Percentiles rank a stretch among this genome's conserved stretches.
These are phyloP conservation scores for Chalciporus pseudorubinellus DNA, from an alignment of 768 basidiomycete genomes.

Conservation along the genomic window DNA sequence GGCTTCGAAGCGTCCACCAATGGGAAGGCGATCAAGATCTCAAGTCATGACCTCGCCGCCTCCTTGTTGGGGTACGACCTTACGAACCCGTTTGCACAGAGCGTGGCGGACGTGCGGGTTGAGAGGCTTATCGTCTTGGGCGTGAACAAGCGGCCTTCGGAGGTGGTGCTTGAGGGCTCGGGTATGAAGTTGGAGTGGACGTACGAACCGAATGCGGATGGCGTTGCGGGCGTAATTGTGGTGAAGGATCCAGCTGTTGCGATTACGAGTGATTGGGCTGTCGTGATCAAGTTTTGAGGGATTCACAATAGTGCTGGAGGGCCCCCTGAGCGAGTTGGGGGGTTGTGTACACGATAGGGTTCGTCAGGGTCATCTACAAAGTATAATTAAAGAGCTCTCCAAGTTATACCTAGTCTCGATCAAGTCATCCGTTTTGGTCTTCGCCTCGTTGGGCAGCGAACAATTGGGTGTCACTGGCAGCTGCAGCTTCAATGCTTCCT, in stretches of 20 bases:
- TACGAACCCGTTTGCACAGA: conserved; percentile 66
- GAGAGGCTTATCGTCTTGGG: conserved; percentile 84
- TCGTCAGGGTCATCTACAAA: neutral
- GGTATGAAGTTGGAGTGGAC: conserved; percentile 62
- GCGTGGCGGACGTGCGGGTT: conserved; percentile 63
- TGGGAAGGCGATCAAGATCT: conserved; percentile 42
- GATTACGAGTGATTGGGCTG: conserved; percentile 63
- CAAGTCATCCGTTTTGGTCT: too few species aligned
- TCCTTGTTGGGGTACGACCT: conserved; percentile 56
- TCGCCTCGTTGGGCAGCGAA: too few species aligned
- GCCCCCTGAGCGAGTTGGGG: neutral
- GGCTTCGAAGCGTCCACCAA: conserved; percentile 59
- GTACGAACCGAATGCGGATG: conserved; percentile 59
- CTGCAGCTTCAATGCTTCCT: too few species aligned
- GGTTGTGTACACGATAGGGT: too few species aligned
- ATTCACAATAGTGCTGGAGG: neutral
- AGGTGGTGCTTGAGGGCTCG: conserved; percentile 46
- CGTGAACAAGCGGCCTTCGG: conserved; percentile 56
- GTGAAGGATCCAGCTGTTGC: conserved; percentile 73
- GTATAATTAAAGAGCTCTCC: neutral
- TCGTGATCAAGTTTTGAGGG: conserved; percentile 35
- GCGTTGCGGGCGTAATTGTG: conserved; percentile 58
- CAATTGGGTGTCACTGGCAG: too few species aligned
- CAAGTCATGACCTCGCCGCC: conserved; percentile 58
- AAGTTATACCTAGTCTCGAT: too few species aligned